Evolutionary conservation across 495 filamentous ascomycete species (phyloP).

Genomic region (Penicillium riverlandense): DNA sequence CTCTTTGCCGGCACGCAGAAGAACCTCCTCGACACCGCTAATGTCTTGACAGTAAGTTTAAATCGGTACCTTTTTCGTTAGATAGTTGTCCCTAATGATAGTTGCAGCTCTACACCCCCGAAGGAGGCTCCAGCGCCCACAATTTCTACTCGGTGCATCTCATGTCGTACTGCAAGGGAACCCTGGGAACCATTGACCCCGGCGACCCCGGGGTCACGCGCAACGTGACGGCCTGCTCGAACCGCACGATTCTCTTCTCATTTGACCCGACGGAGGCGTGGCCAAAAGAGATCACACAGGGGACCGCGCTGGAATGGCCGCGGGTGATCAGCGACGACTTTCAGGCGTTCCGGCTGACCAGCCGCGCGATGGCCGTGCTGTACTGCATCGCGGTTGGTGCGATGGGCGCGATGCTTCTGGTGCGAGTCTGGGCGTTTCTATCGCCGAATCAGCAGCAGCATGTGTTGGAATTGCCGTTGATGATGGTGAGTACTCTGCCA

Average conservation of each 20-base stretch:
- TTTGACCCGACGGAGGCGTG: conserved; percentile 57
- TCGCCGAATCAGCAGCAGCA: conserved; percentile 10
- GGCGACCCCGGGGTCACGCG: conserved; percentile 29
- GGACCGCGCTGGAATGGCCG: conserved; percentile 54
- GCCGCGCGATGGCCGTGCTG: conserved; percentile 53
- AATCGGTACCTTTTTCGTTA: neutral
- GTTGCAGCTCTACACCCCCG: conserved; percentile 27
- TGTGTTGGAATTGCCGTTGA: conserved; percentile 18
- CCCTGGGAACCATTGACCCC: conserved; percentile 29
- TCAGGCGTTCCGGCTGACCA: conserved; percentile 38
- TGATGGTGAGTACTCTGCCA: conserved; percentile 21
- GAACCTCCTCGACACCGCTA: conserved; percentile 53
- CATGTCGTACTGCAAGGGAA: conserved; percentile 63
- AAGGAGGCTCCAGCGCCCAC: conserved; percentile 48
- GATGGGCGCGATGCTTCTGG: conserved; percentile 48
- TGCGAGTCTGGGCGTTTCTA: conserved; percentile 10
- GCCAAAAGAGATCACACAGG: conserved; percentile 45
- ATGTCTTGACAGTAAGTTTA: conserved; percentile 57
- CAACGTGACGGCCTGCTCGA: conserved; percentile 57
- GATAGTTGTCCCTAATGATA: no score
- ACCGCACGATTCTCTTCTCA: conserved; percentile 42
- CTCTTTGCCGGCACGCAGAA: conserved; percentile 62
- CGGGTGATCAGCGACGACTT: conserved; percentile 54
- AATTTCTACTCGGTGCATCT: conserved; percentile 71
- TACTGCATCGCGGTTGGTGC: conserved; percentile 57